Base-by-base conservation (phyloP, 2,329 filamentous ascomycete genomes). In the Xylaria sp. region DNA sequence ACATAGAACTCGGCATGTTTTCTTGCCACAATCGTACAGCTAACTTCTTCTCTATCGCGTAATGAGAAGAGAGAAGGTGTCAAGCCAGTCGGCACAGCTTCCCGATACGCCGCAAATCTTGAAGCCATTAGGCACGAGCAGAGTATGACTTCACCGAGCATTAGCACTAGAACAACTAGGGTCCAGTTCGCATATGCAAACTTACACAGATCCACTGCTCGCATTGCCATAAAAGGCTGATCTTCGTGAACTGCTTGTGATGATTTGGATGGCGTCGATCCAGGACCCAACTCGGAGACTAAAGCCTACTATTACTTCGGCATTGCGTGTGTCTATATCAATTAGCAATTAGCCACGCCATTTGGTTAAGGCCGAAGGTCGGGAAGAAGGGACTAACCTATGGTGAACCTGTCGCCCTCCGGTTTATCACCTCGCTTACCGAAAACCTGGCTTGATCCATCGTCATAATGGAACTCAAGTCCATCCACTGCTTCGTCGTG, bases 401-500 rank as follows among this genome's bases (percentile, higher is more conserved):
- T 82, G 15, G 90, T 83, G 77, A 97, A 96, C 46, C 87, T 85
- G 71, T 90, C 88, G 1, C 89, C 89, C 2, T 87, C 87, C 23
- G 83, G 78, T 65, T 89, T 89, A 7, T 89, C 90, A 56, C 85
- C 60, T 55, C 63, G 83, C 71, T 92, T 93, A 40, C 95, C 95
- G 79, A 99, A 96, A 3, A 97, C 76, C 73, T 97, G 92, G 56
- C 83, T 90, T 1, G 91, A 90, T 15, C 86, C 84, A 74, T 98
- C 93, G 71, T 98, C 94, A 72, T 97, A 98, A 61, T 91, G 83
- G 76, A 99, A 98, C 74, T 98, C 94, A 19, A 99, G 76, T 0
- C 95, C 95, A 73, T 96, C 90, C 11, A 98, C 73, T 3, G 89
- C 89, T 60, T 82, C 80, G 1, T 91, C 92, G 69, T 92, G 89